phyloP scores from a whole-genome alignment of 345 rosid genomes.

The Erysimum cheiranthoides region DNA sequence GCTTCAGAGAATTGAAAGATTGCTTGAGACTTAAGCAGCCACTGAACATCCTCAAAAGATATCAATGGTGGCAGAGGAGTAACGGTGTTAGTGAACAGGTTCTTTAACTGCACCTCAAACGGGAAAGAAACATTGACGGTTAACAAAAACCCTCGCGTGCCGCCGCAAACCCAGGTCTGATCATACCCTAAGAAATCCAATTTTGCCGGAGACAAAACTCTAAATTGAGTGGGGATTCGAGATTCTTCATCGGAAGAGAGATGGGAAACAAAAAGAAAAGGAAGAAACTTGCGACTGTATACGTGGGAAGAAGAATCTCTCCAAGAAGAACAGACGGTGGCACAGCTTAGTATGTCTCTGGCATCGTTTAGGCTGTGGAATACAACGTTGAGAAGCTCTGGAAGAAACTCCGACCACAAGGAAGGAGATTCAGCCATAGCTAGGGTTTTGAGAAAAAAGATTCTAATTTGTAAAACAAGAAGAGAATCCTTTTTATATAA shows the following conservation, averaged over 20 bases:
- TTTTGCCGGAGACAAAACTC: not conserved
- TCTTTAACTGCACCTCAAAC: slow-evolving; percentile 14
- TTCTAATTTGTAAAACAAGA: no score
- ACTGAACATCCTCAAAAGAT: slow-evolving; percentile 29
- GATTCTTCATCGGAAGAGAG: slow-evolving; percentile 15
- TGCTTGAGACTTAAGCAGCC: slow-evolving; percentile 30
- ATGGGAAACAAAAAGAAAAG: slow-evolving; percentile 29
- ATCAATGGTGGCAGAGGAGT: slow-evolving; percentile 35
- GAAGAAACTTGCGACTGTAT: slow-evolving; percentile 32
- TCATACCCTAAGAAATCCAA: not conserved
- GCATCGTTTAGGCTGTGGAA: slow-evolving; percentile 14
- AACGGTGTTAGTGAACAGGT: slow-evolving; percentile 14
- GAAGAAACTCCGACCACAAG: slow-evolving; percentile 35
- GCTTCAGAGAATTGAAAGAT: slow-evolving; percentile 5
- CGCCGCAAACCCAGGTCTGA: slow-evolving; percentile 31
- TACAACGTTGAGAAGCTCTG: slow-evolving; percentile 32
- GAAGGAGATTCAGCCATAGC: slow-evolving; percentile 16
- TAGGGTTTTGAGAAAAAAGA: not conserved
- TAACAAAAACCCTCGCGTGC: slow-evolving; percentile 25
- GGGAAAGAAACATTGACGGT: slow-evolving; percentile 33
- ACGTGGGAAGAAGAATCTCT: slow-evolving; percentile 24
- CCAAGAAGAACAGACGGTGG: slow-evolving; percentile 39
- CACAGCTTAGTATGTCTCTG: slow-evolving; percentile 26
- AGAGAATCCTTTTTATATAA: no score
- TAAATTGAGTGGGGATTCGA: not conserved